phyloP scores from a whole-genome alignment of 805 yeast species.

The Grigorovia humatica region DNA sequence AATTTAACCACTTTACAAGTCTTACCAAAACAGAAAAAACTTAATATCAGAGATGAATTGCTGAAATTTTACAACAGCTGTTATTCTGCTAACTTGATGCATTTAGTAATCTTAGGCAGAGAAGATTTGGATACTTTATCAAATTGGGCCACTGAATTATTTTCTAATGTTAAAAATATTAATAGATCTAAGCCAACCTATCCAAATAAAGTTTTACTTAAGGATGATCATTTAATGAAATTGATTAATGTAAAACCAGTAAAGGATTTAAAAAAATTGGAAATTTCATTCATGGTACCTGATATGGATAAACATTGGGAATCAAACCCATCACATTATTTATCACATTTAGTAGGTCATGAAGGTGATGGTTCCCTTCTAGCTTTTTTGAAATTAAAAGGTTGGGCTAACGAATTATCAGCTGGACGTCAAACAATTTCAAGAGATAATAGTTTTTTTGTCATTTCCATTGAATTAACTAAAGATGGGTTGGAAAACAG shows the following conservation, averaged over 20 bases:
- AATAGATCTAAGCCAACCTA: slow-evolving; percentile 25
- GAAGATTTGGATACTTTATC: slow-evolving; percentile 67
- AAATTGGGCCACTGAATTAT: slow-evolving; percentile 56
- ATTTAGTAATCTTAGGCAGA: slow-evolving; percentile 72
- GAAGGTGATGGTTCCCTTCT: slow-evolving; percentile 83
- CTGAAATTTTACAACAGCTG: slow-evolving; percentile 59
- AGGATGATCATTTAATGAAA: slow-evolving; percentile 39
- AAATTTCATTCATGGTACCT: slow-evolving; percentile 66
- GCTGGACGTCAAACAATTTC: slow-evolving; percentile 63
- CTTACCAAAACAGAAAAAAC: slow-evolving; percentile 46
- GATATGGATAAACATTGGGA: slow-evolving; percentile 60
- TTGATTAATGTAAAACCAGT: slow-evolving; percentile 67
- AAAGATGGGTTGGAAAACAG: slow-evolving; percentile 57
- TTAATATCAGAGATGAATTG: slow-evolving; percentile 73
- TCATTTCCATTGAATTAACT: slow-evolving; percentile 68
- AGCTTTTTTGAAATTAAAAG: slow-evolving; percentile 52
- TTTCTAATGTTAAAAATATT: slow-evolving; percentile 39
- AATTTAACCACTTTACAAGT: slow-evolving; percentile 64
- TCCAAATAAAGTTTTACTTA: slow-evolving; percentile 35
- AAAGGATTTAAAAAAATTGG: slow-evolving; percentile 62
- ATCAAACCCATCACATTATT: slow-evolving; percentile 58
- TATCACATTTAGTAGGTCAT: slow-evolving; percentile 81
- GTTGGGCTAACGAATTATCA: slow-evolving; percentile 73
- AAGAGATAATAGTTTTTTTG: slow-evolving; percentile 55
- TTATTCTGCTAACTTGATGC: slow-evolving; percentile 86